A percentile compares a stretch with the other conserved stretches of the same genome.
These are phyloP conservation scores for Prunus fruticosa DNA, from an alignment of 306 rosid species.

Conservation along the genomic window DNA sequence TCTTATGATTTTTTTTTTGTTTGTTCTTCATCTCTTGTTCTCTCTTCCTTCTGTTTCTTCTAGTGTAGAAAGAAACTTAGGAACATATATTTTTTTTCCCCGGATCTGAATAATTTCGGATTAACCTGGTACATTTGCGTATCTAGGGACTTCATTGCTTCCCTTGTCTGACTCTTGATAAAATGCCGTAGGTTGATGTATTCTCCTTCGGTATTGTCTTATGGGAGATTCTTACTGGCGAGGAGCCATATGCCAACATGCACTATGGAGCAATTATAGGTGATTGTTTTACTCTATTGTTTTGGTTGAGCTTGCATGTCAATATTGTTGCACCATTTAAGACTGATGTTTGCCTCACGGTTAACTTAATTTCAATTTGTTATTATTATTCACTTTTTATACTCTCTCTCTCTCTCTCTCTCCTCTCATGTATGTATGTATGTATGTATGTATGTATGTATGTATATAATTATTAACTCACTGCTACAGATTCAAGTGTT, in stretches of 20 bases:
- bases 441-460: too few relatives aligned
- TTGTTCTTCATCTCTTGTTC: neutral
- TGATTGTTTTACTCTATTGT: constrained; percentile 16
- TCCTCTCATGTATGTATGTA: too few relatives aligned
- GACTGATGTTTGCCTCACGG: neutral
- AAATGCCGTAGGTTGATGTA: constrained; percentile 68
- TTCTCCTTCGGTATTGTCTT: constrained; percentile 90
- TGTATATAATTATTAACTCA: too few relatives aligned
- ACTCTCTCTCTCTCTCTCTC: too few relatives aligned
- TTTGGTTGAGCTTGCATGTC: neutral
- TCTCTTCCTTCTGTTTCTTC: neutral
- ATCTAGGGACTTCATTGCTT: constrained; percentile 6
- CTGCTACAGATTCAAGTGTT: neutral
- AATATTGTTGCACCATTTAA: neutral
- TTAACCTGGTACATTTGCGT: neutral
- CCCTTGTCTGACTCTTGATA: constrained; percentile 10
- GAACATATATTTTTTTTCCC: neutral
- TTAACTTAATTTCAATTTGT: too few relatives aligned
- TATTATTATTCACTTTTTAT: too few relatives aligned
- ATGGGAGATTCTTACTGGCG: constrained; percentile 97
- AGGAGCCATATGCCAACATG: constrained; percentile 97
- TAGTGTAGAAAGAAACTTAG: neutral
- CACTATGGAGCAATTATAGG: constrained; percentile 97
- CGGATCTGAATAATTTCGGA: neutral
- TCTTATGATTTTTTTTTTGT: neutral